Evolutionary conservation across 2,329 filamentous ascomycete species (phyloP), one percentile per base, ranked within the genome.

Genomic region (Exutisphaerella laricina): DNA sequence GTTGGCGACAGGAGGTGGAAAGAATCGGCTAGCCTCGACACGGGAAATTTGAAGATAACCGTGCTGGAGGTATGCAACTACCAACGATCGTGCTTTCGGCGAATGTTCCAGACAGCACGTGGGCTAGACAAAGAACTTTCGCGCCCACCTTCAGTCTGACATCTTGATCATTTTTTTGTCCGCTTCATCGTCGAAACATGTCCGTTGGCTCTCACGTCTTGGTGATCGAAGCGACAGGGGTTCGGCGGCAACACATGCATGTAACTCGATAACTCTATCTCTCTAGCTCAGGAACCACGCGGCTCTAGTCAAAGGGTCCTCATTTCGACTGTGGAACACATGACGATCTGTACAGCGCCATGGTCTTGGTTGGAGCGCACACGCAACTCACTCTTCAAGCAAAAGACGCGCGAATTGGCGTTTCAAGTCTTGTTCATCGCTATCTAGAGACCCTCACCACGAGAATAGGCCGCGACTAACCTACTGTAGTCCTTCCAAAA

Each of bases 261-360:
- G 9, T 39, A 26, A 26, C 25, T 26, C n/a, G n/a, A 26, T 29
- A 40, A 32, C 38, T 32, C 38, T 40, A 31, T 32, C 29, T 10
- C 2, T 32, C 23, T 31, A 22, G 23, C 26, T 16, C 38, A 40
- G 38, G 38, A 30, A 40, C 38, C 25, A 30, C 29, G n/a, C 38
- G 28, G 18, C 38, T 17, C 28, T n/a, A n/a, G n/a, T n/a, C n/a
- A n/a, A n/a, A n/a, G n/a, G n/a, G n/a, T n/a, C n/a, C n/a, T n/a
- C n/a, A 33, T 33, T 33, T 14, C 14, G 21, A 33, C 12, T 33
- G 30, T 33, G 30, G 30, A 4, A 16, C 30, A 33, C 8, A 33
- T 18, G 14, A 18, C 21, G 17, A 18, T 17, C 21, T 18, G 7
- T 33, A 17, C 13, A 18, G 14, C 30, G 5, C 29, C 30, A 17